Base-by-base conservation (phyloP, 257 asterid genomes). In the Catharanthus roseus region DNA sequence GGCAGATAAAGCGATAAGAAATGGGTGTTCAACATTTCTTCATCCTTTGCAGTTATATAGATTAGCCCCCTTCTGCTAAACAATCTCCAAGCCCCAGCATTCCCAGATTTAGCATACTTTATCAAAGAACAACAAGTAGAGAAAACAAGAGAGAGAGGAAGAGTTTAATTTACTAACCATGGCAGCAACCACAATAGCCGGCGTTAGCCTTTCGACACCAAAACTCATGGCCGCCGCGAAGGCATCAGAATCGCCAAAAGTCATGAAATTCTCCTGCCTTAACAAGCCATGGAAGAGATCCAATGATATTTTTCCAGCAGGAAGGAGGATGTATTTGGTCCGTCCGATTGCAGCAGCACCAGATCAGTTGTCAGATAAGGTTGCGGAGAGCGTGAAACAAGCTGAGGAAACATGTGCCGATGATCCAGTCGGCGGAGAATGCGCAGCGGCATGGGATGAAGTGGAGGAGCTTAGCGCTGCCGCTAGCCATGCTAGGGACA, bases 401-500 rank as follows among this genome's bases (percentile, higher is more conserved):
- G 97, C 99, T 6, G 79, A 88, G 84, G 96, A 89, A 69, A 66
- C 95, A 1, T 91, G 96, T 81, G 47, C 81, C 47, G 91, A 72
- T 1, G 82, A 91, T 65, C 90, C 96, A 0, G 83, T 56, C 1
- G 82, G 89, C 82, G 96, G 96, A 19, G 96, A 93, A 88, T 93
- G 99, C 81, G 96, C 85, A 50, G 99, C 99, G 29, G 95, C 96
- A 19, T 93, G 99, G 99, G 97, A 93, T 72, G 97, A 85, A 82
- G 99, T 93, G 85, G 99, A 93, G 95, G 99, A 93, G 89, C 93
- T 92, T 82, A 91, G 97, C 71, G 97, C 97, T 26, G 97, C 97
- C 15, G 96, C 89, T 23, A 85, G 99, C 79, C 92, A 93, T 64
- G 96, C 96, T 0, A 75, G 88, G 93, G 99, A 91, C 82, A 84